Evolutionary conservation across 2,329 filamentous ascomycete species (phyloP), one percentile per base, ranked within the genome.

Genomic region (Fusarium equiseti): DNA sequence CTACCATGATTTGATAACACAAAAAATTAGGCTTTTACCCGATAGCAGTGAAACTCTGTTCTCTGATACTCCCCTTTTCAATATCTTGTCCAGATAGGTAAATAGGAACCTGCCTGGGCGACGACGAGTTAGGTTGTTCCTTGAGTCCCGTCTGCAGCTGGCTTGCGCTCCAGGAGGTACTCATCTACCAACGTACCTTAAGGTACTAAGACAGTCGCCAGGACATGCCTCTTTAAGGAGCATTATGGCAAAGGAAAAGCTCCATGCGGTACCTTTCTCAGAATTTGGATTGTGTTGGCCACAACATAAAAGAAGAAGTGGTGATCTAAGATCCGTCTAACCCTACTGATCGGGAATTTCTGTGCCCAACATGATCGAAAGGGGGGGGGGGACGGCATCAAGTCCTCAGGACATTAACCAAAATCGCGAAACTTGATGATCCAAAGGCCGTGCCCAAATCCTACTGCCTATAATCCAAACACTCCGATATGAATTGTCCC

Each of bases 391-490:
- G 26, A 26, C 54, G 16, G 13, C 18, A 49, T 43, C 22, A 15
- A 29, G 32, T 12, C 24, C 40, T 31, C 32, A 46, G 27, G n/a
- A 32, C 32, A 45, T 59, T 45, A 32, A 45, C 26, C 59, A 38
- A 26, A 46, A 26, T 12, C 24, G 20, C 8, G 38, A 66, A 46
- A 38, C 45, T 48, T 40, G 24, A 42, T 26, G 27, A 29, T 32
- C 22, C 35, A 38, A 16, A 35, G 40, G 32, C 24, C n/a, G 48
- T 55, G 20, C 50, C 42, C 51, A 55, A 59, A 45, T 15, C 27
- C 43, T 20, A 27, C 26, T n/a, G 11, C 49, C n/a, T 63, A 49
- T 50, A n/a, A 52, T 18, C 53, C 40, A 65, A 53, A 42, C 44
- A 49, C 43, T 65, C 31, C 32, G 32, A 65, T 52, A 31, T 29